These are phyloP conservation scores for Gardenia jasminoides DNA, from an alignment of 257 asterid genomes.

Conservation along the genomic window DNA sequence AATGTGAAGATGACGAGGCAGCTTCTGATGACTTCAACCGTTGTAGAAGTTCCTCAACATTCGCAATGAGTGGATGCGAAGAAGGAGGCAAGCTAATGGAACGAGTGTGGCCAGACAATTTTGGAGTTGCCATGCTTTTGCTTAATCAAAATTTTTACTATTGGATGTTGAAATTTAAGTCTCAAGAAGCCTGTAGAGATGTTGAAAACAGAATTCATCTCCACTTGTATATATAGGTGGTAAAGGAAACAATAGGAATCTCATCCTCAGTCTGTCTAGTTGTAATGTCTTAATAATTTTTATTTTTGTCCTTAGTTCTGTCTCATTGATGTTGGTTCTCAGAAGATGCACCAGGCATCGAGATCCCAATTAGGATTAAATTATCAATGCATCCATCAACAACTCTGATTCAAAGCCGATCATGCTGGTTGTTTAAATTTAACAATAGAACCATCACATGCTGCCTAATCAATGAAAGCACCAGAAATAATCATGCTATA, in stretches of 20 bases:
- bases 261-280: not conserved
- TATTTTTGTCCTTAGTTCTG: not conserved
- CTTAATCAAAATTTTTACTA: not conserved
- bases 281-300: not conserved
- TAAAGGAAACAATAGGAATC: constrained; percentile 6
- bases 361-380: not conserved
- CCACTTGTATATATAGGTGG: constrained; percentile 10
- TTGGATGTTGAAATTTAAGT: not conserved
- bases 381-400: not conserved
- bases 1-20: not conserved
- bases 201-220: constrained; percentile 10
- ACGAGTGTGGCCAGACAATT: constrained; percentile 27
- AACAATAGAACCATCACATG: not conserved
- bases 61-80: constrained; percentile 31
- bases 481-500: not conserved
- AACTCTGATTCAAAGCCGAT: not conserved
- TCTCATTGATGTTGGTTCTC: constrained; percentile 4
- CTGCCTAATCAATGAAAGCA: not conserved
- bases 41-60: constrained; percentile 23
- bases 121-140: constrained; percentile 12
- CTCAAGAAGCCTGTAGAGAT: not conserved
- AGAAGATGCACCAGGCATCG: not conserved
- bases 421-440: not conserved
- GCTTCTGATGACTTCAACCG: constrained; percentile 30
- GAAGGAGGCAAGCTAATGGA: constrained; percentile 42